These are phyloP conservation scores for Ustilago hordei DNA, from an alignment of 1,284 basidiomycete genomes.

Conservation along the genomic window DNA sequence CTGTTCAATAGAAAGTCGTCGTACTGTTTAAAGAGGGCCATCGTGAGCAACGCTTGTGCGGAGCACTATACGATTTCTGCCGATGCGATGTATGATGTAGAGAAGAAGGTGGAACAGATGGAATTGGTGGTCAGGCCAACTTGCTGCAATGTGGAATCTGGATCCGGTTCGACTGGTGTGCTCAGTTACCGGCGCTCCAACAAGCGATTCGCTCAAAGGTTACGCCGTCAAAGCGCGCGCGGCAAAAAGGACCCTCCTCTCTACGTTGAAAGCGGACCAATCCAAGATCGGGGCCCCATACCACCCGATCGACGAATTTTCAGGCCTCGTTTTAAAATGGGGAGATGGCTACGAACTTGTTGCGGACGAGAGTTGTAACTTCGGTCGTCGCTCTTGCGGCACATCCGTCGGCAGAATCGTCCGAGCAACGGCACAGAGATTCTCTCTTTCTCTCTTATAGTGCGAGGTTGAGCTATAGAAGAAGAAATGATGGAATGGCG, in stretches of 20 bases:
- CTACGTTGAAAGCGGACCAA: not conserved
- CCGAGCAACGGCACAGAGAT: not conserved
- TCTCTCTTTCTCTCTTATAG: not conserved
- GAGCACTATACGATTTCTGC: not conserved
- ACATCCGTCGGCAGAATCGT: not conserved
- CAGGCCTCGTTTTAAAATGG: not conserved
- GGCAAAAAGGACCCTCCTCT: not conserved
- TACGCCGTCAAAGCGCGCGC: conserved; percentile 8
- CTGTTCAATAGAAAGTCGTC: conserved; percentile 66
- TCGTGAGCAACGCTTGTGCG: conserved; percentile 6
- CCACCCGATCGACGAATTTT: not conserved
- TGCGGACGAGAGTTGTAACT: not conserved
- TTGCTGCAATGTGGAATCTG: not conserved
- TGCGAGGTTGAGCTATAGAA: not conserved
- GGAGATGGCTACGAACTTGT: not conserved
- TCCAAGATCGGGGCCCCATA: not conserved
- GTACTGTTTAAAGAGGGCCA: conserved; percentile 62
- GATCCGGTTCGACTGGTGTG: conserved; percentile 18
- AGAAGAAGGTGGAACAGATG: not conserved
- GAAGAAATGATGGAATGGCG: not conserved
- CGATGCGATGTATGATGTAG: not conserved
- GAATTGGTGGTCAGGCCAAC: not conserved
- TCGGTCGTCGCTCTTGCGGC: not conserved
- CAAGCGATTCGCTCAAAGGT: not conserved
- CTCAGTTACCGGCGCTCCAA: conserved; percentile 8